Evolutionary conservation across 2,329 filamentous ascomycete species (phyloP), one percentile per base, ranked within the genome.

Genomic region (Calonectria montana): DNA sequence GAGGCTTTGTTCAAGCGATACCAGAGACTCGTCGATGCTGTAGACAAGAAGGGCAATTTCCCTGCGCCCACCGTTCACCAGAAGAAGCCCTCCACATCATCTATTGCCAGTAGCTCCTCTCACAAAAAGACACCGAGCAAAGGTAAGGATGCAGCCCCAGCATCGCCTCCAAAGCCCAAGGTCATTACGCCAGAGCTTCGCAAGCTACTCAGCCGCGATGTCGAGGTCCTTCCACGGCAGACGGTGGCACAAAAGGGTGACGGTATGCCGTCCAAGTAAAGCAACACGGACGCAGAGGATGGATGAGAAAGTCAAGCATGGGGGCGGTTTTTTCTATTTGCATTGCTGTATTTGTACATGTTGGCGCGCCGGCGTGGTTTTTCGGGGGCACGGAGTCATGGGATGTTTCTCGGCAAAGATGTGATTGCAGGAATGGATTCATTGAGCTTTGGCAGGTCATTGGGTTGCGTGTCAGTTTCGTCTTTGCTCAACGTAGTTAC

Each of bases 21-120:
- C 84, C 93, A 97, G 79, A 90, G 95, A 53, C 93, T 94, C 2
- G 93, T 99, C 13, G 95, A 98, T 80, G 94, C 94, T 0, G 93
- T 98, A 41, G 97, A 99, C 83, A 96, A 97, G 85, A 97, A 97
- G 83, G 88, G 93, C 64, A 95, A 94, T 79, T 97, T 98, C 77
- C 95, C 95, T 0, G 85, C 87, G 0, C 91, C 69, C 81, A 84
- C 79, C 53, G 74, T 66, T 65, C 65, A 74, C 61, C 74, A 68
- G 65, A 68, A 66, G 59, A 76, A 57, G 35, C 70, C 53, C 21
- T 74, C 76, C 23, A 65, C 69, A 39, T 67, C 77, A 31, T 75
- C 76, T 10, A 67, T 72, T 47, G 43, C 45, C 50, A 45, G 73
- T 31, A 65, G 45, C 41, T 48, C 69, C 27, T 67, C 70, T 43